Conservation (phyloP, 2,329 filamentous ascomycete genomes). For the Zasmidium citrigriseum region DNA sequence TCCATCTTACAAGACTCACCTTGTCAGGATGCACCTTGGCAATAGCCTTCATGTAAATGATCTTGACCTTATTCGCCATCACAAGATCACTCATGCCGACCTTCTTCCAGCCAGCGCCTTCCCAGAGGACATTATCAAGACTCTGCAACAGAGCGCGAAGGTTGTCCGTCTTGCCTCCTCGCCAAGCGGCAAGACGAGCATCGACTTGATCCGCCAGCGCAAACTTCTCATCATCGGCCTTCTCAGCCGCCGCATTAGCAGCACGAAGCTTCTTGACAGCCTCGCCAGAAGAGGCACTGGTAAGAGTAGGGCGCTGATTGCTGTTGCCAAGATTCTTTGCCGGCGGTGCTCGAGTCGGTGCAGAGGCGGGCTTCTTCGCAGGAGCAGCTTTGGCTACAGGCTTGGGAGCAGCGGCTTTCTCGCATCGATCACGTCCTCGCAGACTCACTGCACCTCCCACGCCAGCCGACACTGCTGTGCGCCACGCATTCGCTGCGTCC, state of each 20-base stretch:
- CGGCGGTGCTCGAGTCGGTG: slow-evolving; percentile 37
- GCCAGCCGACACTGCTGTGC: slow-evolving; percentile 76
- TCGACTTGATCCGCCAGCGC: slow-evolving; percentile 84
- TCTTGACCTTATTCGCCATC: slow-evolving; percentile 92
- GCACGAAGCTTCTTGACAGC: slow-evolving; percentile 80
- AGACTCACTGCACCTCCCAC: slow-evolving; percentile 83
- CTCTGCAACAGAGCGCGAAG: slow-evolving; percentile 83
- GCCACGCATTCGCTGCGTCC: slow-evolving; percentile 81
- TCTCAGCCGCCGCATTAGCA: slow-evolving; percentile 82
- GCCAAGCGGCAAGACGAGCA: slow-evolving; percentile 75
- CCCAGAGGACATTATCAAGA: slow-evolving; percentile 87
- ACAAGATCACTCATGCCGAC: slow-evolving; percentile 92
- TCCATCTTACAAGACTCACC: slow-evolving; percentile 56
- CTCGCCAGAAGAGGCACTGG: slow-evolving; percentile 53
- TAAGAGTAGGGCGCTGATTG: slow-evolving; percentile 29
- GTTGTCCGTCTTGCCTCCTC: slow-evolving; percentile 90
- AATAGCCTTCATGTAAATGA: slow-evolving; percentile 98
- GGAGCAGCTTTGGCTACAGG: slow-evolving; percentile 60
- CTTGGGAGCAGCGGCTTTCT: slow-evolving; percentile 67
- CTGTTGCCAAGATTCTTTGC: slow-evolving; percentile 27
- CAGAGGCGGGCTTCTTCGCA: slow-evolving; percentile 48
- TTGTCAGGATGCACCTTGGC: slow-evolving; percentile 98
- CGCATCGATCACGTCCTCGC: slow-evolving; percentile 84
- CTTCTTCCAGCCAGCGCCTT: slow-evolving; percentile 93
- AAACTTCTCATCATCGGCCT: slow-evolving; percentile 89